Percentiles rank a stretch among this genome's conserved stretches.
Conservation (phyloP, 352 stramenopile species). For the Phytophthora chlamydospora region DNA sequence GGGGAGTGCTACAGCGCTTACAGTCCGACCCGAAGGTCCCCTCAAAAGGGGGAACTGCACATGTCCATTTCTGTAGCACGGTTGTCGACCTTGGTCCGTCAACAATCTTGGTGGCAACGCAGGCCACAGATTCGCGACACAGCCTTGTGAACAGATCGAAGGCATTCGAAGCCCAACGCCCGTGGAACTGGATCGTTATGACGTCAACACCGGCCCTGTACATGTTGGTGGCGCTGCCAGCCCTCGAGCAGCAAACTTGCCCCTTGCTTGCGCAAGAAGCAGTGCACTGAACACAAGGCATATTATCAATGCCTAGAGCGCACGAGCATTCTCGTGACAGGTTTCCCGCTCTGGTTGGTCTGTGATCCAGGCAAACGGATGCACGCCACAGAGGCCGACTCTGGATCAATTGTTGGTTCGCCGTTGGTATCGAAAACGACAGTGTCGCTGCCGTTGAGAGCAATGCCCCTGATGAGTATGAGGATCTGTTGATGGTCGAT, state of each 20-base stretch:
- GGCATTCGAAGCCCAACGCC: neutral
- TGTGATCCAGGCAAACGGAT: constrained; percentile 11
- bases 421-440: neutral
- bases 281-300: constrained; percentile 4
- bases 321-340: neutral
- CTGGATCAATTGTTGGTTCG: neutral
- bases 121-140: neutral
- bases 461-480: constrained; percentile 11
- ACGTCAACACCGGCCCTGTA: neutral
- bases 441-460: neutral
- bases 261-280: neutral
- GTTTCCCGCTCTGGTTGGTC: neutral
- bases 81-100: neutral
- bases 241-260: neutral
- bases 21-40: neutral
- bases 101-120: neutral
- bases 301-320: neutral
- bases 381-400: neutral
- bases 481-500: constrained; percentile 2
- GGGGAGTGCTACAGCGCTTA: neutral
- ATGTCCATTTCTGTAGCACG: neutral
- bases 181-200: constrained; percentile 13
- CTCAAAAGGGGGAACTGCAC: neutral
- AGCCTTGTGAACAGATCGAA: constrained; percentile 10
- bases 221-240: constrained; percentile 2